These are phyloP conservation scores for Epichloe baconii DNA, from an alignment of 2,329 filamentous ascomycete genomes.

Conservation along the genomic window DNA sequence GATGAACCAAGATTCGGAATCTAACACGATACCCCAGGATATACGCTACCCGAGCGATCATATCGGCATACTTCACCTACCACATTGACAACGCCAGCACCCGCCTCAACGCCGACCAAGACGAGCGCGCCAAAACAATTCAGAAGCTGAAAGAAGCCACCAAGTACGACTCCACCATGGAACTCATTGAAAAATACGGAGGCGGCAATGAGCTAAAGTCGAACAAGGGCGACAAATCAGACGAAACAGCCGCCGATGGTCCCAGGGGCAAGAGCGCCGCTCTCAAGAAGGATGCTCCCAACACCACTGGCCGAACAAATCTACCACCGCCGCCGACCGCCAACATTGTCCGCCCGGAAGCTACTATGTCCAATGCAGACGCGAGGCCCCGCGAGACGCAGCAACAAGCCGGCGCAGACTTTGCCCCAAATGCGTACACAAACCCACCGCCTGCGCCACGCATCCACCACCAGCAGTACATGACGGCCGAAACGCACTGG, in stretches of 20 bases:
- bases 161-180: constrained; percentile 87
- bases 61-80: constrained; percentile 66
- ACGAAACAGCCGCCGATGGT: constrained; percentile 2
- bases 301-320: constrained; percentile 24
- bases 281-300: constrained; percentile 5
- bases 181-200: constrained; percentile 90
- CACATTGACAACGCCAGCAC: constrained; percentile 58
- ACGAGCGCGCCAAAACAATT: constrained; percentile 75
- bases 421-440: constrained; percentile 54
- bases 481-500: constrained; percentile 51
- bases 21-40: constrained; percentile 44
- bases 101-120: constrained; percentile 60
- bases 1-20: neutral
- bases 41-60: constrained; percentile 53
- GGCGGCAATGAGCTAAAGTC: constrained; percentile 36
- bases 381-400: neutral
- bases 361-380: constrained; percentile 4
- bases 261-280: constrained; percentile 9
- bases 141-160: constrained; percentile 90
- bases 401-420: constrained; percentile 36
- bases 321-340: constrained; percentile 49
- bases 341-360: constrained; percentile 38
- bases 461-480: constrained; percentile 5
- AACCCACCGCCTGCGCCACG: constrained; percentile 6
- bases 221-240: constrained; percentile 4